Conservation (phyloP, 1,284 basidiomycete species). For the Melanopsichium pennsylvanicum region DNA sequence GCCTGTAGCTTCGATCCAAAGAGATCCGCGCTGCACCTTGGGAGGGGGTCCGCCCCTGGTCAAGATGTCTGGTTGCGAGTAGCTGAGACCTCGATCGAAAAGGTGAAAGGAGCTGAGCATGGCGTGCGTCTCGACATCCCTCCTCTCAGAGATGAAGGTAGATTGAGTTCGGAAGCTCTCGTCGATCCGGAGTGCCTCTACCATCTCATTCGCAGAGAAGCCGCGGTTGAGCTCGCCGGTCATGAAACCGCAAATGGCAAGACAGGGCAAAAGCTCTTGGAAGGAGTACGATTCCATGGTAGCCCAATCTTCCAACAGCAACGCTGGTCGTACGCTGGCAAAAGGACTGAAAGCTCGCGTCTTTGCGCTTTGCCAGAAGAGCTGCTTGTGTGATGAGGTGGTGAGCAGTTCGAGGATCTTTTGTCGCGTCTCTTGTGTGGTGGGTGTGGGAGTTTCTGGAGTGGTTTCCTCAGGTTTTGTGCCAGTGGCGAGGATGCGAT, state of each 20-base stretch:
- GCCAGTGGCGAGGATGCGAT: conserved; percentile 33
- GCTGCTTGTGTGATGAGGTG: conserved; percentile 15
- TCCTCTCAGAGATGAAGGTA: conserved; percentile 12
- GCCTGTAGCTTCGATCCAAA: conserved; percentile 38
- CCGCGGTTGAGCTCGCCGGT: conserved; percentile 39
- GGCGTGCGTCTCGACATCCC: conserved; percentile 24
- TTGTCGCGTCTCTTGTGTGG: conserved; percentile 23
- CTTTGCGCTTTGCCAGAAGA: conserved; percentile 28
- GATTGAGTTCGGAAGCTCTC: conserved; percentile 12
- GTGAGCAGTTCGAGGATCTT: conserved; percentile 28
- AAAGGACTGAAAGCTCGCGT: conserved; percentile 32
- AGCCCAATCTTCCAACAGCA: conserved; percentile 43
- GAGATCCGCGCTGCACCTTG: conserved; percentile 15
- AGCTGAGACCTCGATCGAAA: conserved; percentile 44
- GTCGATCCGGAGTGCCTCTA: conserved; percentile 18
- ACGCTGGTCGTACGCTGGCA: conserved; percentile 29
- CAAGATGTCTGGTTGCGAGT: conserved; percentile 34
- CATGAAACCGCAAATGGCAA: conserved; percentile 39
- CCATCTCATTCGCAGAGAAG: conserved; percentile 41
- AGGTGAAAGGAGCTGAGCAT: conserved; percentile 39
- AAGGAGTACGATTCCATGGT: conserved; percentile 43
- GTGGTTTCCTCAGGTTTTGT: conserved; percentile 4
- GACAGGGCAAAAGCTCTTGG: conserved; percentile 25
- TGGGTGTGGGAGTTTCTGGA: conserved; percentile 5
- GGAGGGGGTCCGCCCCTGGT: not conserved